Evolutionary conservation across 2,329 filamentous ascomycete genomes (phyloP).

Genomic region (Scytalidium lignicola): DNA sequence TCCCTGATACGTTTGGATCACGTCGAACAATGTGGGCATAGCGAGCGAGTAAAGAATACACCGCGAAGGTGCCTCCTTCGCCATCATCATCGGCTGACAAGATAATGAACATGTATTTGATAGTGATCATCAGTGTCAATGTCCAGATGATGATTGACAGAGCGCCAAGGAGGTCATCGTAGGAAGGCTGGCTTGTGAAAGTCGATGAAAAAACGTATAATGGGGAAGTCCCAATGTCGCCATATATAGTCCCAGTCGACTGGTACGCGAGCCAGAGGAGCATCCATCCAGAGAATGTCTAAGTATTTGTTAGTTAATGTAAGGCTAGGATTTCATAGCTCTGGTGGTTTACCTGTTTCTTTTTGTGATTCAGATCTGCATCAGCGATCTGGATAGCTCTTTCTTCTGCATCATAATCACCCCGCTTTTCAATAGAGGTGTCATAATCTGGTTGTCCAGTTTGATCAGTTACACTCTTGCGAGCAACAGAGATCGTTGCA

Average conservation of each 20-base stretch:
- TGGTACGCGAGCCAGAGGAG: constrained; percentile 53
- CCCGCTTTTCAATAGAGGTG: constrained; percentile 13
- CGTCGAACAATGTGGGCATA: constrained; percentile 55
- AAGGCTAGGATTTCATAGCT: neutral
- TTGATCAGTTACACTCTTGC: too few relatives aligned
- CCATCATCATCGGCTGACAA: constrained; percentile 64
- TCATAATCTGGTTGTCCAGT: too few relatives aligned
- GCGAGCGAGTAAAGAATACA: constrained; percentile 59
- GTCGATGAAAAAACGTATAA: constrained; percentile 69
- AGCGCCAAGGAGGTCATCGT: constrained; percentile 57
- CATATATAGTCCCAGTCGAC: constrained; percentile 62
- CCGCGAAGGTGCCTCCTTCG: constrained; percentile 64
- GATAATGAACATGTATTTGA: constrained; percentile 65
- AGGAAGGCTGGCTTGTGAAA: constrained; percentile 50
- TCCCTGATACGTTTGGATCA: constrained; percentile 51
- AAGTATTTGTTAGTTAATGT: neutral
- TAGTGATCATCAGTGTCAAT: constrained; percentile 61
- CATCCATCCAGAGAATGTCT: constrained; percentile 21
- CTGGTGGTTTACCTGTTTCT: constrained; percentile 21
- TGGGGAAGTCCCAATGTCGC: constrained; percentile 60
- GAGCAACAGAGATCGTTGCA: too few relatives aligned
- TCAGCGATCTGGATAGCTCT: constrained; percentile 17
- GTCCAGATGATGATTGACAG: constrained; percentile 67
- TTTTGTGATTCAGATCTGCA: constrained; percentile 23
- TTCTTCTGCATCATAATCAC: constrained; percentile 17